Base-by-base conservation (phyloP, 2,329 filamentous ascomycete species). In the Pleurostoma richardsiae region DNA sequence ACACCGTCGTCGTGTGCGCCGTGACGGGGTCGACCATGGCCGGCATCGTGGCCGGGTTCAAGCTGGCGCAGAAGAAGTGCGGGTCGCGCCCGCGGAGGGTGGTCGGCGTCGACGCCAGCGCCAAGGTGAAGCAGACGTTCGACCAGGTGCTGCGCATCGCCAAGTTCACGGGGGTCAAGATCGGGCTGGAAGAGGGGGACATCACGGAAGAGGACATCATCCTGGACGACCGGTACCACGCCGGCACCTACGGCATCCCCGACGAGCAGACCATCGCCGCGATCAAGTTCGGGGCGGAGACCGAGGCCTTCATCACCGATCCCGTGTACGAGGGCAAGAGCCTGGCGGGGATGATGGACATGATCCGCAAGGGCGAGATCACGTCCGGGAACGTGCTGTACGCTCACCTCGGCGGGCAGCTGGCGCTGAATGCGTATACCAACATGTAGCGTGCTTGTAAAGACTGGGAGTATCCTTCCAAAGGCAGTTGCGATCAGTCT, bases 311-410 rank as follows among this genome's bases (percentile, higher is more conserved):
- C 55, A 85, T 89, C 52, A 88, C 84, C 0, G 85, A 89, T 58
- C 85, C 85, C 0, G 85, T 89, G 2, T 89, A 89, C 57, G 85
- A 88, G 66, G 86, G 86, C 1, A 89, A 89, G 76, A 86, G 80
- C 54, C 66, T 89, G 61, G 83, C 83, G 4, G 85, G 85, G 0
- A 76, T 88, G 82, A 79, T 88, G 54, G 82, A 83, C 59, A 66
- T 88, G 68, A 79, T 87, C 19, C 74, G 68, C 52, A 79, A 75
- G 43, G 83, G 77, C 0, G 79, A 83, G 60, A 81, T 88, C 48
- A 39, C 59, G 0, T 63, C 65, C 4, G 74, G 74, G 0, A 80
- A 80, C n/a, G 79, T 88, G 30, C 58, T 89, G 49, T 89, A 87
- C 63, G 84, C 83, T 1, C 85, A 89, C 64, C 61, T 88, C 28